A percentile compares a stretch with the other conserved stretches of the same genome.
phyloP scores from a whole-genome alignment of 768 basidiomycete species.

The Russula earlei region DNA sequence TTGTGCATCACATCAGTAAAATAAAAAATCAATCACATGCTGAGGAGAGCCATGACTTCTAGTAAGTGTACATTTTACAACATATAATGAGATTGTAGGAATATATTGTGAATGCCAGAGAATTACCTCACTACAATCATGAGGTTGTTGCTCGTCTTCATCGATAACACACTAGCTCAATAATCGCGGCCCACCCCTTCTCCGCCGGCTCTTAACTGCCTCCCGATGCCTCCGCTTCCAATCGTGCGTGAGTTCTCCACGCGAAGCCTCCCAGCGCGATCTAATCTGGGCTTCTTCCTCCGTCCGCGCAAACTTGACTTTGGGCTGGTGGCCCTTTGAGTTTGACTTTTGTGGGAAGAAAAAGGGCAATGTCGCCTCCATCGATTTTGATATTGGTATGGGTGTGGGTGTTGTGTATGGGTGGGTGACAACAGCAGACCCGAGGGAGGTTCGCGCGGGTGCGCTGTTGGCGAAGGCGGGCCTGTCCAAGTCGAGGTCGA shows the following conservation, averaged over 20 bases:
- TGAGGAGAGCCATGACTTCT: too few species aligned
- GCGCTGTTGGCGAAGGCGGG: neutral
- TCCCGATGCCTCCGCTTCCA: slow-evolving; percentile 76
- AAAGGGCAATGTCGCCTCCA: slow-evolving; percentile 12
- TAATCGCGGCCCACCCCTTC: slow-evolving; percentile 44
- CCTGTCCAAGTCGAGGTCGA: slow-evolving; percentile 46
- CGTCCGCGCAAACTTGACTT: slow-evolving; percentile 42
- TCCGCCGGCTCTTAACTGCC: slow-evolving; percentile 53
- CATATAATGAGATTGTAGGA: too few species aligned
- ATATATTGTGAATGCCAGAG: too few species aligned
- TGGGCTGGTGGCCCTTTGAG: slow-evolving; percentile 22
- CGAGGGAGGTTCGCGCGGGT: neutral
- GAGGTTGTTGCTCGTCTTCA: too few species aligned
- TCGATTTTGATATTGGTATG: neutral
- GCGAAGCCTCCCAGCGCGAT: slow-evolving; percentile 60
- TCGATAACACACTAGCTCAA: too few species aligned
- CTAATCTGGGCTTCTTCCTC: slow-evolving; percentile 52
- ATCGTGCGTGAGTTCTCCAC: slow-evolving; percentile 55
- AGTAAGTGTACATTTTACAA: too few species aligned
- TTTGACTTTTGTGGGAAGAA: slow-evolving; percentile 10
- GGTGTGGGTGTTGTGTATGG: neutral
- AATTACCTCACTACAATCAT: too few species aligned
- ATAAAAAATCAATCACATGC: too few species aligned
- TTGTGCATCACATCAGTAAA: too few species aligned
- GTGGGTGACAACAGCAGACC: neutral